Evolutionary conservation across 2,329 filamentous ascomycete species (phyloP).

Genomic region (Cladosporium sp.): DNA sequence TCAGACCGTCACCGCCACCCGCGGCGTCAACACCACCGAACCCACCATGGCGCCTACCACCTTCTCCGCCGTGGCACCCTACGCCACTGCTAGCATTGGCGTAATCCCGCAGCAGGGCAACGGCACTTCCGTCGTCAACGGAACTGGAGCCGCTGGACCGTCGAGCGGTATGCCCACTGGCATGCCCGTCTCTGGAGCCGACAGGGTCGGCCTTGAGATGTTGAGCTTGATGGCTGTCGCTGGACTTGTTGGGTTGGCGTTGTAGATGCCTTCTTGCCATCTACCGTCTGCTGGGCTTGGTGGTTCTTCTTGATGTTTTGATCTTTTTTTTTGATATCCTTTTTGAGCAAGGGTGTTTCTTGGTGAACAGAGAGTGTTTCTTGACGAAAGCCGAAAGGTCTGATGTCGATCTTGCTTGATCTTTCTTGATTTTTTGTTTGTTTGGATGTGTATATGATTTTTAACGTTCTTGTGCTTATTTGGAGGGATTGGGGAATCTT

Average conservation of each 20-base stretch:
- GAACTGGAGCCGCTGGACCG: constrained; percentile 12
- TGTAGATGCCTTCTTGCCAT: background rate
- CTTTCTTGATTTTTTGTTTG: background rate
- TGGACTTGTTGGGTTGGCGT: background rate
- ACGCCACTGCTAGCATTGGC: constrained; percentile 9
- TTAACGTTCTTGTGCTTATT: background rate
- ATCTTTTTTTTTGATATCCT: background rate
- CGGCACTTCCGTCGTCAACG: constrained; percentile 11
- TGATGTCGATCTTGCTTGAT: background rate
- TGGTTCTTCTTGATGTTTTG: background rate
- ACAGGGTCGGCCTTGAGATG: background rate
- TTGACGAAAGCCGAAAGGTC: background rate
- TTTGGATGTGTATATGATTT: background rate
- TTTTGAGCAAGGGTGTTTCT: background rate
- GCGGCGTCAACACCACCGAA: constrained; percentile 6
- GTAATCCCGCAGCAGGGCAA: constrained; percentile 9
- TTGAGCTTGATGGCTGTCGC: constrained; percentile 5
- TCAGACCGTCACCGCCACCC: constrained; percentile 24
- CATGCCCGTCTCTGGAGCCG: constrained; percentile 1
- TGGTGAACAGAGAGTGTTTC: background rate
- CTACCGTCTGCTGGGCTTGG: background rate
- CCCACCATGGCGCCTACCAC: background rate
- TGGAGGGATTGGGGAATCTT: background rate
- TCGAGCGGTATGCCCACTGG: background rate
- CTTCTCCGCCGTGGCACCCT: background rate